Conservation (phyloP, 2,329 filamentous ascomycete species). For the Fusarium sp. region DNA sequence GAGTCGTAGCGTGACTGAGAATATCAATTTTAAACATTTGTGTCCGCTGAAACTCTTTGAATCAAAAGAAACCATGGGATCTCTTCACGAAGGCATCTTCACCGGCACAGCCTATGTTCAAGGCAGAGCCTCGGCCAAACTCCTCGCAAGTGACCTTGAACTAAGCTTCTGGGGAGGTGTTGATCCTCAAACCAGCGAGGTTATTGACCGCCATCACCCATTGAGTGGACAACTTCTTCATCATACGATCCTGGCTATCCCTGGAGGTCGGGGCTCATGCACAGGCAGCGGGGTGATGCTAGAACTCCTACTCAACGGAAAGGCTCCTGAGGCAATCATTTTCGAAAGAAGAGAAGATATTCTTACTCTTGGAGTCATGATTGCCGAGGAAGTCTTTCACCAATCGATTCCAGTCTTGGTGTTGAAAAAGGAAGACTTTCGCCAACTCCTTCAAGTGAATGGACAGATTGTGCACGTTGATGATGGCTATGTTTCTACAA, state of each 20-base stretch:
- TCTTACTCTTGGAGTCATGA: slow-evolving; percentile 60
- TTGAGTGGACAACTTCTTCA: slow-evolving; percentile 54
- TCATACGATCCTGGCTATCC: slow-evolving; percentile 58
- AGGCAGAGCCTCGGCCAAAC: slow-evolving; percentile 47
- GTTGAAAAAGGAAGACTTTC: slow-evolving; percentile 39
- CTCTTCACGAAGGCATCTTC: slow-evolving; percentile 9
- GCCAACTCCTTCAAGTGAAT: slow-evolving; percentile 11
- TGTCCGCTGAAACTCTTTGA: not conserved
- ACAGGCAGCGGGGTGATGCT: slow-evolving; percentile 62
- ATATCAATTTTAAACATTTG: not conserved
- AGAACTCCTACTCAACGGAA: slow-evolving; percentile 59
- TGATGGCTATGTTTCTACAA: slow-evolving; percentile 11
- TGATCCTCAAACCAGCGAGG: slow-evolving; percentile 55
- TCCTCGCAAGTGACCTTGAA: slow-evolving; percentile 48
- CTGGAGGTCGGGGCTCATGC: slow-evolving; percentile 63
- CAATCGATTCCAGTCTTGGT: slow-evolving; percentile 58
- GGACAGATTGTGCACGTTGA: slow-evolving; percentile 26
- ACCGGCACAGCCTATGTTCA: slow-evolving; percentile 42
- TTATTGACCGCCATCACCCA: slow-evolving; percentile 62
- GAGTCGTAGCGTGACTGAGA: not conserved
- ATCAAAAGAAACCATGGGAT: slow-evolving; percentile 15
- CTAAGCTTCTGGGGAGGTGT: slow-evolving; percentile 65
- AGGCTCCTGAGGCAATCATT: slow-evolving; percentile 57
- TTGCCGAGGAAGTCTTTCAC: slow-evolving; percentile 59
- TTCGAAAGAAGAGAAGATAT: slow-evolving; percentile 61